Evolutionary conservation across 2,329 filamentous ascomycete species (phyloP), one percentile per base, ranked within the genome.

Genomic region (Apiospora hydei): DNA sequence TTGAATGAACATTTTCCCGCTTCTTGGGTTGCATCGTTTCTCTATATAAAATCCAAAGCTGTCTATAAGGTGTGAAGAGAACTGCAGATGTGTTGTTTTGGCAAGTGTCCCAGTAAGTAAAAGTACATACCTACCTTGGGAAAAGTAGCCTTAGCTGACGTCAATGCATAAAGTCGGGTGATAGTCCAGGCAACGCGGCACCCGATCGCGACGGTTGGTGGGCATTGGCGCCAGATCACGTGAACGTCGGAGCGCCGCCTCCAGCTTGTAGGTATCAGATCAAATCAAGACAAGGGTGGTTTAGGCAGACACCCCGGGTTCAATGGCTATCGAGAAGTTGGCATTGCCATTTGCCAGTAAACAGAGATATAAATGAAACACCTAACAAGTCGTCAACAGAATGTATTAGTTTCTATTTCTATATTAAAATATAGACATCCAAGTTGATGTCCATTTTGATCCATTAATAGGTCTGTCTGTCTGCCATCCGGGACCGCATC

Each of bases 1-100:
- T 78, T 14, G 47, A 34, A 34, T 24, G 38, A 14, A 26, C 49
- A 24, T 57, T 34, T 13, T 41, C 46, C 64, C 38, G 34, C 49
- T 34, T 69, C 41, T 43, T 72, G 34, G 68, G 46, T 10, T 47
- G 47, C 68, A 69, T 69, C 14, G 26, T 69, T 10, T 43, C 10
- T 14, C 41, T 4, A n/a, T n/a, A 13, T 2, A 11, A 21, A 38
- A 30, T 30, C 26, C 18, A 21, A 11, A 34, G 34, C 8, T n/a
- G 30, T 41, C 30, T 38, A 30, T 41, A 8, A n/a, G n/a, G 18
- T 41, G 7, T 64, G 57, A 5, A 13, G 8, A n/a, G 24, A 21
- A 38, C 3, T 64, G 30, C 11, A 41, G 5, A 21, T n/a, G 30
- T 38, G 30, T 38, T 61, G 53, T 34, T 3, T 38, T 38, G n/a